Base-by-base conservation (phyloP, 2,329 filamentous ascomycete species). In the Thyridium curvatum region DNA sequence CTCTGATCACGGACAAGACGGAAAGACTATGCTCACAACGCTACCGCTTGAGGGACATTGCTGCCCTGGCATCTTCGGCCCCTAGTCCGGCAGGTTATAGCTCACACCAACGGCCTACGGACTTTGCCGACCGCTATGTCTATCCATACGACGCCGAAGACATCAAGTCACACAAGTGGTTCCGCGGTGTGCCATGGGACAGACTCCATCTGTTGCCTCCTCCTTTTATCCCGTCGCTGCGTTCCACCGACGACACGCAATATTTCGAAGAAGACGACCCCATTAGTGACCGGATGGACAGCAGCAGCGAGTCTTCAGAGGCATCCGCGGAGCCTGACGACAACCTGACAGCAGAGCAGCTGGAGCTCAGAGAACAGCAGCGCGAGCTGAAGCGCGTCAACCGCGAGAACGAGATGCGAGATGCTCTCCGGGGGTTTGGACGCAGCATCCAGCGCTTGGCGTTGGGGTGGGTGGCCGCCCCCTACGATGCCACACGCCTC, bases 141-240 rank as follows among this genome's bases (percentile, higher is more conserved):
- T 91, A 88, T 52, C 70, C 85, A 0, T 76, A 93, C 44, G 90
- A 94, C 52, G 90, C 86, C 2, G 79, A 86, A 46, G 89, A 96
- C 40, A 94, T 97, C 68, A 96, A 94, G 58, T 64, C 72, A 4
- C 93, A 97, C 61, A 77, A 79, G 10, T 97, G 91, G 74, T 97
- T 97, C 65, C 73, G 72, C 41, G 78, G 79, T 36, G 77, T 94
- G 13, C 74, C 78, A 1, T 97, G 88, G 93, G 77, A 84, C 12
- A 75, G 74, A 1, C 61, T 95, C 13, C 84, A 93, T 52, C 62
- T 74, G 28, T 73, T 78, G 40, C 67, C 68, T 8, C 90, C 91
- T 1, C 90, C 90, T 0, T 91, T 94, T 52, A 68, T 94, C 1
- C 91, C 91, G 0, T 72, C 79, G 9, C 80, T 96, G 17, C 69